Evolutionary conservation across 306 rosid genomes (phyloP).

Genomic region (Quercus aquifolioides): DNA sequence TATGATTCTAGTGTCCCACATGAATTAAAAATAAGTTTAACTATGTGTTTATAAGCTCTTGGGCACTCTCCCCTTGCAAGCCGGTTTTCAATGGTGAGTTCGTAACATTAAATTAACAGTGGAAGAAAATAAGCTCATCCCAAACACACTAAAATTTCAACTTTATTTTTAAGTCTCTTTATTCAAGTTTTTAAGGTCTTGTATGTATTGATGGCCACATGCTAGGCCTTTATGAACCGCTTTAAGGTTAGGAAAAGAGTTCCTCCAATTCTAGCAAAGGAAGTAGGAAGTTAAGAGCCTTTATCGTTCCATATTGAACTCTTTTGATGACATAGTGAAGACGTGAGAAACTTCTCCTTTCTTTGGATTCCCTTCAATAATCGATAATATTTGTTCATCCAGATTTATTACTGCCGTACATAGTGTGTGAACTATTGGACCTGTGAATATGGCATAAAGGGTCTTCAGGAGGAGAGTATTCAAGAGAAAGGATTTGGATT

Average conservation of each 20-base stretch:
- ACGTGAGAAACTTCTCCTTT: conserved; percentile 43
- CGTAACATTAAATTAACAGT: too few species aligned
- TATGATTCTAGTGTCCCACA: too few species aligned
- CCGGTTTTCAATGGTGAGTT: too few species aligned
- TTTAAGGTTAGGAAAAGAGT: conserved; percentile 21
- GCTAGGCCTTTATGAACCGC: conserved; percentile 76
- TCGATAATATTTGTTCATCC: conserved; percentile 66
- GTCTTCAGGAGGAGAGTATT: background rate
- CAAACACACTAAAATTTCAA: background rate
- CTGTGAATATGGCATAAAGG: conserved; percentile 33
- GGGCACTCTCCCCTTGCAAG: too few species aligned
- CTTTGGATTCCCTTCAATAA: conserved; percentile 63
- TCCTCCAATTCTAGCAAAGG: background rate
- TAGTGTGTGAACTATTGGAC: conserved; percentile 63
- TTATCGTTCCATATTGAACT: conserved; percentile 29
- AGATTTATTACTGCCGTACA: conserved; percentile 65
- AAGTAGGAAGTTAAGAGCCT: conserved; percentile 17
- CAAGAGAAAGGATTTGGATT: background rate
- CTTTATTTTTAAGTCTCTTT: background rate
- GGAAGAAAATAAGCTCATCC: too few species aligned
- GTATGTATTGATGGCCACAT: conserved; percentile 68
- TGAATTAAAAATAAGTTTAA: too few species aligned
- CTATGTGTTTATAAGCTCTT: too few species aligned
- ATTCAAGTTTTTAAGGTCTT: background rate
- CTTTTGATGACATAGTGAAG: conserved; percentile 39